Conservation (phyloP, 2,329 filamentous ascomycete genomes). For the Hypoxylon sp. region DNA sequence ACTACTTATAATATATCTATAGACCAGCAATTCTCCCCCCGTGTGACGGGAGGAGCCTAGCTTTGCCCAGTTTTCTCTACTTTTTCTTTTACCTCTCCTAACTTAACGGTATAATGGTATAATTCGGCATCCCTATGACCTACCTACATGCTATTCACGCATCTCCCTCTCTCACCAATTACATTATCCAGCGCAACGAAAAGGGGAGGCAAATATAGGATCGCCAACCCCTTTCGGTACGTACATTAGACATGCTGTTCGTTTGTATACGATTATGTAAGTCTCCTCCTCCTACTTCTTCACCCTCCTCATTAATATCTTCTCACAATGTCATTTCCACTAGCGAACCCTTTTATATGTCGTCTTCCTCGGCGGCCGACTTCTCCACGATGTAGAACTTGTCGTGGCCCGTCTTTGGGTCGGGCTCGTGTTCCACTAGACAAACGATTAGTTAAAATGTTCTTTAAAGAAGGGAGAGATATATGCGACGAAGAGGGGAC, state of each 20-base stretch:
- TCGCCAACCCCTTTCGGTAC: no score
- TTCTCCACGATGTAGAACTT: slow-evolving; percentile 45
- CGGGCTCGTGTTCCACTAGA: slow-evolving; percentile 42
- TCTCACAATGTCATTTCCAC: not conserved
- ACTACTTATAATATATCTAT: not conserved
- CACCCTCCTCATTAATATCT: not conserved
- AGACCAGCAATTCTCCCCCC: not conserved
- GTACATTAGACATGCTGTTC: not conserved
- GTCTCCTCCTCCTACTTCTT: not conserved
- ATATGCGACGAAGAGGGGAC: slow-evolving; percentile 2
- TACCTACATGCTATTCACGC: no score
- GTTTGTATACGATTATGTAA: not conserved
- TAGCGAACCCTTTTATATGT: slow-evolving; percentile 36
- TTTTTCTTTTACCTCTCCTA: not conserved
- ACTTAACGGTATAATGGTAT: not conserved
- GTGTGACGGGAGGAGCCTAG: no score
- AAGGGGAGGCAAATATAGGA: no score
- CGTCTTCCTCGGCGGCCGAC: slow-evolving; percentile 41
- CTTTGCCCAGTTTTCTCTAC: not conserved
- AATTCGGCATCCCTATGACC: not conserved
- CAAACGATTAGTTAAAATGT: slow-evolving; percentile 15
- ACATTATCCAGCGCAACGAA: no score
- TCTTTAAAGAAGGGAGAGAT: no score
- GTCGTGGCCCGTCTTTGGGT: slow-evolving; percentile 38
- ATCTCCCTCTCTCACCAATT: no score